Conservation (phyloP, 2,329 filamentous ascomycete genomes). For the Hypoxylon sp. region DNA sequence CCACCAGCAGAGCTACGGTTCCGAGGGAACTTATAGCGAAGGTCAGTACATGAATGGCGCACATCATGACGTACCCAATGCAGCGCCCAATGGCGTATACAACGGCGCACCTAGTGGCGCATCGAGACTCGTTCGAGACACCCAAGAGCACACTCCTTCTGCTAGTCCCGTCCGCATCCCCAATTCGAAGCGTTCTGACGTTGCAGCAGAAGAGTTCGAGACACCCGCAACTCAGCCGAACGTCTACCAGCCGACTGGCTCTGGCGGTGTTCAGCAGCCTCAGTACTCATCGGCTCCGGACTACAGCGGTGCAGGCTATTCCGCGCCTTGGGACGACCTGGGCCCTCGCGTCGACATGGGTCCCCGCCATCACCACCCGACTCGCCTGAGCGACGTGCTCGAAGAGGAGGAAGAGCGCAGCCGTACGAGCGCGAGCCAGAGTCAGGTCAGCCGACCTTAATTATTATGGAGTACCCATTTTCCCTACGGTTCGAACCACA, state of each 20-base stretch:
- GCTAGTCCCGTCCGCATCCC: conserved; percentile 58
- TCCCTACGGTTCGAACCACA: conserved; percentile 3
- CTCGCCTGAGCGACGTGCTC: conserved; percentile 87
- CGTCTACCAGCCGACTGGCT: conserved; percentile 53
- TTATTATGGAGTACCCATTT: conserved; percentile 7
- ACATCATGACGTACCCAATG: conserved; percentile 7
- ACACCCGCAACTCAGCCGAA: conserved; percentile 62
- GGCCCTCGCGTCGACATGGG: conserved; percentile 65
- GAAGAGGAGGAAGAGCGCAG: conserved; percentile 88
- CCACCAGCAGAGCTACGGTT: conserved; percentile 66
- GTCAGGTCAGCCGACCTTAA: conserved; percentile 67
- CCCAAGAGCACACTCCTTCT: conserved; percentile 65
- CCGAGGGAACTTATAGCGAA: conserved; percentile 75
- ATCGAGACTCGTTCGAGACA: conserved; percentile 73
- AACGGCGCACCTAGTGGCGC: conserved; percentile 62
- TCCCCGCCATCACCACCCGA: conserved; percentile 87
- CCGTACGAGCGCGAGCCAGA: conserved; percentile 79
- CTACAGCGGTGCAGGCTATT: conserved; percentile 77
- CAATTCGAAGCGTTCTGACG: conserved; percentile 66
- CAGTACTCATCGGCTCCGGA: conserved; percentile 65
- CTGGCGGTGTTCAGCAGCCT: conserved; percentile 48
- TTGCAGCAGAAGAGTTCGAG: conserved; percentile 71
- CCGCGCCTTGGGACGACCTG: conserved; percentile 78
- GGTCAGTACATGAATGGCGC: conserved; percentile 79
- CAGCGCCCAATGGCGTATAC: conserved; percentile 6